Base-by-base conservation (phyloP, 345 rosid species). In the Acer negundo region DNA sequence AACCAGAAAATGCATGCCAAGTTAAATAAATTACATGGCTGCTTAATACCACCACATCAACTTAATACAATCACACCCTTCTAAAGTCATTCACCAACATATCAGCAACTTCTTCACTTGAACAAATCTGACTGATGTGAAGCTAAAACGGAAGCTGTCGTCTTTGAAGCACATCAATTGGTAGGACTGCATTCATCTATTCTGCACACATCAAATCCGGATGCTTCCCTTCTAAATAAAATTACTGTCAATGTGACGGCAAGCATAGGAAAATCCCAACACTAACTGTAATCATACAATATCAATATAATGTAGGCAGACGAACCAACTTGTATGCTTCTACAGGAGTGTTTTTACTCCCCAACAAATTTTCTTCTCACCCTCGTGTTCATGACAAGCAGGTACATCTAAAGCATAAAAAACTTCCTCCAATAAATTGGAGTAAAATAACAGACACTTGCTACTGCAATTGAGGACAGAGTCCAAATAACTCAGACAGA, bases 11-110 rank as follows among this genome's bases (percentile, higher is more conserved):
- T 56, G 63, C 74, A 49, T 65, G 67, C 26, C 75, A 79, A 77
- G 78, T 13, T 66, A 55, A 62, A 81, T 66, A 79, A 78, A 79
- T 78, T 76, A 82, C 83, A 86, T 80, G 53, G 73, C 76, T 72
- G 69, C 72, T 74, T 76, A 70, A 35, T 23, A 58, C 62, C 63
- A 70, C 78, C 28, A 59, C 24, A 78, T 74, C 80, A 74, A 42
- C 44, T 4, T 53, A 68, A 59, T 74, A 55, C 49, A 17, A 66
- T 38, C 35, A 64, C 75, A 74, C 79, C 76, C 67, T 69, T 68
- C 35, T 73, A 78, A 70, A 59, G 69, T 22, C 75, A 64, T 62
- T 74, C 74, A 75, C 17, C 76, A 38, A 28, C 28, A 61, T 65
- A 72, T 75, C 62, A 73, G 47, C 20, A 68, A 69, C 40, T 80